Percentiles rank a stretch among this genome's conserved stretches.
These are phyloP conservation scores for Aspergillus luchuensis DNA, from an alignment of 2,329 filamentous ascomycete genomes.

Conservation along the genomic window DNA sequence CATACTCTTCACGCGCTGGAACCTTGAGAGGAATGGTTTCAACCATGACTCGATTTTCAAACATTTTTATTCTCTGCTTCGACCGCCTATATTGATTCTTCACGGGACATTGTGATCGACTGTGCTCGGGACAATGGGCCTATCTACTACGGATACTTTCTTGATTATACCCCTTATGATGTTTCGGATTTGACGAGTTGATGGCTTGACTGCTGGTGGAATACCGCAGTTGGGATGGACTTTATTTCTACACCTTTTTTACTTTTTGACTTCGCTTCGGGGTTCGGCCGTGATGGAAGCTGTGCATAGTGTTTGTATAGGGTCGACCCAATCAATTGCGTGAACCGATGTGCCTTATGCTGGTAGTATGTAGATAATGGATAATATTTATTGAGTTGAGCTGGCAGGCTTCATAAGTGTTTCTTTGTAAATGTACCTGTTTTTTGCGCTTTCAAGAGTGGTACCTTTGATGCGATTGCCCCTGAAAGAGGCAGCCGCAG, in stretches of 20 bases:
- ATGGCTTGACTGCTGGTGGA: slow-evolving; percentile 24
- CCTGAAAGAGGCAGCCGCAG: no score
- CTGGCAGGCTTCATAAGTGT: no score
- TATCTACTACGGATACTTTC: slow-evolving; percentile 27
- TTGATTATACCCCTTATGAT: slow-evolving; percentile 34
- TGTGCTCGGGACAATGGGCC: slow-evolving; percentile 11
- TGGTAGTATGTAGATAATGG: no score
- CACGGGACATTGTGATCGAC: slow-evolving; percentile 3
- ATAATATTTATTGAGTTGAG: not conserved
- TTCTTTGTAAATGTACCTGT: no score
- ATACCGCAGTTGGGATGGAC: slow-evolving; percentile 7
- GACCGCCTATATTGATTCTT: slow-evolving; percentile 9
- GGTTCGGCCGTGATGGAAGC: slow-evolving; percentile 5
- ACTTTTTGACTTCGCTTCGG: not conserved
- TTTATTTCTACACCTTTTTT: not conserved
- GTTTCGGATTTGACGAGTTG: slow-evolving; percentile 32
- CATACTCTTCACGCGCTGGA: not conserved
- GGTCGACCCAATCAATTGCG: slow-evolving; percentile 1
- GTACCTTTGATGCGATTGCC: no score
- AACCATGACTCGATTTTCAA: slow-evolving; percentile 6
- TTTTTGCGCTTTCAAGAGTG: no score
- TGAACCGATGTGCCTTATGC: no score
- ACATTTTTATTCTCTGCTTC: slow-evolving; percentile 25
- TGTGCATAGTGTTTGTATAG: slow-evolving; percentile 11
- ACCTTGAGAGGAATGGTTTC: not conserved